Evolutionary conservation across 2,329 filamentous ascomycete species (phyloP).

Genomic region (Botryotinia globosa): DNA sequence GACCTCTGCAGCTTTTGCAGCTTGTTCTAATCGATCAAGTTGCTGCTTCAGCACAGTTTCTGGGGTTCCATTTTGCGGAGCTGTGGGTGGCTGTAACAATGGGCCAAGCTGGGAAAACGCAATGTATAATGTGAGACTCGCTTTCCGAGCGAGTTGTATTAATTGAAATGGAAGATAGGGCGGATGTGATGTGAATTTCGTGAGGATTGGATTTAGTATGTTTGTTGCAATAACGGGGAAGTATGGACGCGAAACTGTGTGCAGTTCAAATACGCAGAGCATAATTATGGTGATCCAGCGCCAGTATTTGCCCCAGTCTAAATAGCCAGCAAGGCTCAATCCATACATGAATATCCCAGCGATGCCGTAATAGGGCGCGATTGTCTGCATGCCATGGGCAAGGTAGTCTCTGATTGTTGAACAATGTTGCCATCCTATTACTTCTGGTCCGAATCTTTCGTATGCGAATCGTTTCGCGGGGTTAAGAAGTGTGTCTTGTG

Average conservation of each 20-base stretch:
- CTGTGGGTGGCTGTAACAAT: conserved; percentile 47
- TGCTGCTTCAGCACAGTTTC: conserved; percentile 57
- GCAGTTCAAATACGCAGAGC: conserved; percentile 56
- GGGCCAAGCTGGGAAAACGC: conserved; percentile 80
- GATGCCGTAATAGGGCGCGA: conserved; percentile 59
- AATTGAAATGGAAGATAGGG: conserved; percentile 84
- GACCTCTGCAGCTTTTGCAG: conserved; percentile 59
- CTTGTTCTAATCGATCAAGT: conserved; percentile 62
- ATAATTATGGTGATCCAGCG: conserved; percentile 57
- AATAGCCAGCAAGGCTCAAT: conserved; percentile 62
- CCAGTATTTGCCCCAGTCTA: conserved; percentile 65
- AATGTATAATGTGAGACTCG: conserved; percentile 76
- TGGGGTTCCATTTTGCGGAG: conserved; percentile 40
- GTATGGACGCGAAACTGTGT: conserved; percentile 53
- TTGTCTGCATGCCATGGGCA: conserved; percentile 58
- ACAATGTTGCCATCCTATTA: conserved; percentile 64
- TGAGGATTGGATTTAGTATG: conserved; percentile 47
- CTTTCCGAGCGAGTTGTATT: conserved; percentile 70
- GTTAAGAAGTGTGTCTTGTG: conserved; percentile 78
- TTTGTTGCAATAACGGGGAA: conserved; percentile 47
- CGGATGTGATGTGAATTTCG: conserved; percentile 45
- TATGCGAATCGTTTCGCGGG: conserved; percentile 80
- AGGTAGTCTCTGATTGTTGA: conserved; percentile 72
- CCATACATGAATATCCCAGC: conserved; percentile 58
- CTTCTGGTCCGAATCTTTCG: conserved; percentile 77